Evolutionary conservation across 805 yeast genomes (phyloP).

Genomic region (Starmerella vitae): DNA sequence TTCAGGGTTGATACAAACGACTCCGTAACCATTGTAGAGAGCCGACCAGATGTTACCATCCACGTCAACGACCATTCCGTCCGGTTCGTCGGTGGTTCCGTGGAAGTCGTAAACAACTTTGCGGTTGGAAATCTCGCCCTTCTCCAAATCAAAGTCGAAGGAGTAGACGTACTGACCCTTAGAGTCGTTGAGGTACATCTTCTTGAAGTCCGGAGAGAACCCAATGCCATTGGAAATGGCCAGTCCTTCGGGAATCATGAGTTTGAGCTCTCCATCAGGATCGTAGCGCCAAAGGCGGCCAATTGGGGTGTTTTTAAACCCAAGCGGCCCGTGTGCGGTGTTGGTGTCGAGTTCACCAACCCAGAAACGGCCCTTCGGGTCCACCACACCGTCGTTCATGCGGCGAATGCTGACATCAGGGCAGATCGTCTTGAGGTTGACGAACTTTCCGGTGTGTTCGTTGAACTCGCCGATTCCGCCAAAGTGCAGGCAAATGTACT

Average conservation of each 20-base stretch:
- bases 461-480: conserved; percentile 28
- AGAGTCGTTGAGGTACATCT: conserved; percentile 43
- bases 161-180: conserved; percentile 35
- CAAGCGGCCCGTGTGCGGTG: conserved; percentile 23
- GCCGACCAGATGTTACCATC: conserved; percentile 25
- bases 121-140: conserved; percentile 29
- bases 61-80: conserved; percentile 21
- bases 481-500: conserved; percentile 27
- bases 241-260: conserved; percentile 24
- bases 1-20: conserved; percentile 20
- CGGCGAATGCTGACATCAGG: conserved; percentile 28
- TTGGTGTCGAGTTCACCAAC: conserved; percentile 30
- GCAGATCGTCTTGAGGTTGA: conserved; percentile 25
- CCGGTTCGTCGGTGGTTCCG: conserved; percentile 22
- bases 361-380: conserved; percentile 62
- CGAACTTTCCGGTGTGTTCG: conserved; percentile 27
- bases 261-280: conserved; percentile 25
- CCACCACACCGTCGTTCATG: conserved; percentile 74
- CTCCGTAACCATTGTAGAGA: conserved; percentile 20
- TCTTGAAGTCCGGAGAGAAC: conserved; percentile 34
- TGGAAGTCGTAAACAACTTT: conserved; percentile 17
- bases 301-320: conserved; percentile 22
- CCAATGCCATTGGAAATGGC: conserved; percentile 47
- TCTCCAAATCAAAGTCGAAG: conserved; percentile 31
- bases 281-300: conserved; percentile 30